phyloP scores from a whole-genome alignment of 768 basidiomycete species.

The Hypholoma fasciculare region DNA sequence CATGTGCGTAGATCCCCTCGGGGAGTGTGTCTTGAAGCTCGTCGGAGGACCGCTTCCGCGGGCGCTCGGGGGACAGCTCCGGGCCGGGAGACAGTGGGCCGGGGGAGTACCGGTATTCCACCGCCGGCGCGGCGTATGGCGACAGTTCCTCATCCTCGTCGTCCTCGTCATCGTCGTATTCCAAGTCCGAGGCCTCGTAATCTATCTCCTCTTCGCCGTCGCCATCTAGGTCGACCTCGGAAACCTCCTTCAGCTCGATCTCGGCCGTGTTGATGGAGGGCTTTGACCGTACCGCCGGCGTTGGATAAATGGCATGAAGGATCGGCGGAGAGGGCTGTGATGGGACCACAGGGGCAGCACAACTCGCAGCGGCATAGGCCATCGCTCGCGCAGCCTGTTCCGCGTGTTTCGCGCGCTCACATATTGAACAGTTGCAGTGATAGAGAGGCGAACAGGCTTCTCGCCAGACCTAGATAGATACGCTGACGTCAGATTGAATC shows the following conservation, averaged over 20 bases:
- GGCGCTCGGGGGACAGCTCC: slow-evolving; percentile 2
- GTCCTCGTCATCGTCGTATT: slow-evolving; percentile 21
- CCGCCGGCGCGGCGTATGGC: not conserved
- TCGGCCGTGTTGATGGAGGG: slow-evolving; percentile 9
- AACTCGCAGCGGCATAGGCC: slow-evolving; percentile 29
- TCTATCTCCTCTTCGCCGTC: slow-evolving; percentile 25
- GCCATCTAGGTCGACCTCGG: slow-evolving; percentile 18
- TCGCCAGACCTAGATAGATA: slow-evolving; percentile 59
- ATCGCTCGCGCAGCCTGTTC: slow-evolving; percentile 28
- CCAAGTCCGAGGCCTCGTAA: slow-evolving; percentile 18
- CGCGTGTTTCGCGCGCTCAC: slow-evolving; percentile 63
- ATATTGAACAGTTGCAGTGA: slow-evolving; percentile 72
- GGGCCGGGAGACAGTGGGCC: slow-evolving; percentile 10
- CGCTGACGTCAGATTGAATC: slow-evolving; percentile 6
- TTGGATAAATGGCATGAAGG: slow-evolving; percentile 6
- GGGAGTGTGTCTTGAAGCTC: slow-evolving; percentile 16
- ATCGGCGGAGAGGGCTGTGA: slow-evolving; percentile 8
- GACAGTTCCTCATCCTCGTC: slow-evolving; percentile 18
- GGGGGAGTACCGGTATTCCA: slow-evolving; percentile 9
- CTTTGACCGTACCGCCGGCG: not conserved
- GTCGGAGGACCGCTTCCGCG: slow-evolving; percentile 25
- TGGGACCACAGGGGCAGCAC: slow-evolving; percentile 10
- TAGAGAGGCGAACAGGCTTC: slow-evolving; percentile 73
- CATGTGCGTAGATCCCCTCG: slow-evolving; percentile 11
- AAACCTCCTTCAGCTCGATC: slow-evolving; percentile 23